phyloP scores from a whole-genome alignment of 2,329 filamentous ascomycete genomes.

The Monascus ruber region DNA sequence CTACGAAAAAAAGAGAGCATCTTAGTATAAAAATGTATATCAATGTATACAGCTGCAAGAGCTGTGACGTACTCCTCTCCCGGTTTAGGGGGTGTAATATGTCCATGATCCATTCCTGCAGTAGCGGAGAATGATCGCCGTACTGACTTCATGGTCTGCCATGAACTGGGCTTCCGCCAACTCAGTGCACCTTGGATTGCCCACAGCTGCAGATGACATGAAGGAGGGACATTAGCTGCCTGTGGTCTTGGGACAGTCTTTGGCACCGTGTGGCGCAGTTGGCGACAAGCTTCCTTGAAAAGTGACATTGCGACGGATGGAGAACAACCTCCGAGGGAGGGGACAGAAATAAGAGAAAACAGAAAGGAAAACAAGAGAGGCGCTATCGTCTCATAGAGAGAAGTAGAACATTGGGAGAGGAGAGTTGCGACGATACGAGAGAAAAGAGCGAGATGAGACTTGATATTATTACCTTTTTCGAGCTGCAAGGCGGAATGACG shows the following conservation, averaged over 20 bases:
- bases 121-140: constrained; percentile 56
- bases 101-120: constrained; percentile 54
- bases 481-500: too few relatives aligned
- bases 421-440: too few relatives aligned
- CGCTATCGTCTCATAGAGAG: too few relatives aligned
- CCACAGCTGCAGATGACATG: not conserved
- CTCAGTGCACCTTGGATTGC: not conserved
- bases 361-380: constrained; percentile 3
- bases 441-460: too few relatives aligned
- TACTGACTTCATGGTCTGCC: constrained; percentile 14
- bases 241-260: constrained; percentile 42
- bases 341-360: constrained; percentile 2
- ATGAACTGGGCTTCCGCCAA: constrained; percentile 1
- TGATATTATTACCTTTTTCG: too few relatives aligned
- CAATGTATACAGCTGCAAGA: not conserved
- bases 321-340: not conserved
- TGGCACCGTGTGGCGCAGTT: constrained; percentile 41
- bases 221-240: too few relatives aligned
- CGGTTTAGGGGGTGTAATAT: constrained; percentile 71
- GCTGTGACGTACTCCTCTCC: constrained; percentile 68
- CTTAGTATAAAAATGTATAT: constrained; percentile 3
- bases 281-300: constrained; percentile 21
- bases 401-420: too few relatives aligned
- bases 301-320: constrained; percentile 16
- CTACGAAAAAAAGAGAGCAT: constrained; percentile 32